Evolutionary conservation across 352 stramenopile genomes (phyloP).

Genomic region (Phytophthora vignae): DNA sequence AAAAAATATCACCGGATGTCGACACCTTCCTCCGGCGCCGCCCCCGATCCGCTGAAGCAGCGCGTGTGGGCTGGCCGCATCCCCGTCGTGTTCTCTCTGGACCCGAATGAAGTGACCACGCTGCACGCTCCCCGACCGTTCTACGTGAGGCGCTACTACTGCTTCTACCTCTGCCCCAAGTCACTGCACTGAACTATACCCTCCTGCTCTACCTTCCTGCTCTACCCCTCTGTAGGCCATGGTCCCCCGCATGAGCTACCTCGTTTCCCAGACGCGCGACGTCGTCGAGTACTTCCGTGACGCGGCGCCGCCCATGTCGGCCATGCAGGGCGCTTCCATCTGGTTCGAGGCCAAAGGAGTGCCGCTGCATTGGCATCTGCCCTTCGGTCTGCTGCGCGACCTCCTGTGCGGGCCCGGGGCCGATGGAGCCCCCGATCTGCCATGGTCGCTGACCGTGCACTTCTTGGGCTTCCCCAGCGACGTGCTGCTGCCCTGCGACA

Average conservation of each 20-base stretch:
- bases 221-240: conserved; percentile 57
- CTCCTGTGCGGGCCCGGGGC: conserved; percentile 38
- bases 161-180: background rate
- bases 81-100: conserved; percentile 81
- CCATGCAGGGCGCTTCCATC: conserved; percentile 58
- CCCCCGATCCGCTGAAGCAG: conserved; percentile 25
- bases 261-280: conserved; percentile 73
- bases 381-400: conserved; percentile 79
- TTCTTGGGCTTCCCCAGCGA: conserved; percentile 79
- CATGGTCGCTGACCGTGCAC: conserved; percentile 81
- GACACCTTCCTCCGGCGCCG: background rate
- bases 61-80: conserved; percentile 71
- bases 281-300: conserved; percentile 86
- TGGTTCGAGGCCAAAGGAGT: conserved; percentile 75
- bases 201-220: background rate
- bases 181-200: background rate
- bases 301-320: conserved; percentile 69
- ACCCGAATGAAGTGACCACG: conserved; percentile 81
- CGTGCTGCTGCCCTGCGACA: conserved; percentile 72
- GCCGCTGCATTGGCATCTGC: conserved; percentile 83
- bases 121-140: conserved; percentile 80
- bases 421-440: conserved; percentile 36
- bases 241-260: conserved; percentile 84
- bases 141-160: conserved; percentile 54
- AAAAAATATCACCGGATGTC: background rate